Evolutionary conservation across 2,329 filamentous ascomycete genomes (phyloP).

Genomic region (Dactylellina parvicollis): DNA sequence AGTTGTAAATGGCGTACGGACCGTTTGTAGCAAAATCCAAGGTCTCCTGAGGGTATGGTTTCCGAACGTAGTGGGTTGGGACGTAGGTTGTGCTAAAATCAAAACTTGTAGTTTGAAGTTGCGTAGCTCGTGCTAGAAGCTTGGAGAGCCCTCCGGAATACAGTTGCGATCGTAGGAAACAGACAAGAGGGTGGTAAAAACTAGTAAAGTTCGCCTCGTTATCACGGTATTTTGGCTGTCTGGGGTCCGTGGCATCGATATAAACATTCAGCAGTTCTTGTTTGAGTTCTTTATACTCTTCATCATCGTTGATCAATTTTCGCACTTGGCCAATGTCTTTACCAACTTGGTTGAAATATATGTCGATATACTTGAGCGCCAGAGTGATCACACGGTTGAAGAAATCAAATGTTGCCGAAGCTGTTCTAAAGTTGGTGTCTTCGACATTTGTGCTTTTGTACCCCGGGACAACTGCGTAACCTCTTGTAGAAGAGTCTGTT

Average conservation of each 20-base stretch:
- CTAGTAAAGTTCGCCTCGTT: not conserved
- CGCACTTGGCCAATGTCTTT: not conserved
- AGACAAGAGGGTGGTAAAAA: slow-evolving; percentile 21
- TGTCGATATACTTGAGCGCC: not conserved
- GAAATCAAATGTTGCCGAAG: not conserved
- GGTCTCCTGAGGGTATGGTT: not conserved
- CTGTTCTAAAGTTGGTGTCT: not conserved
- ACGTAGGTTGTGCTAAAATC: not conserved
- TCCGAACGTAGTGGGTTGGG: not conserved
- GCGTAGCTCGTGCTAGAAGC: not conserved
- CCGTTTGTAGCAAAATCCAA: slow-evolving; percentile 10
- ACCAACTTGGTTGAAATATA: not conserved
- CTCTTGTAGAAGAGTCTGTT: not conserved
- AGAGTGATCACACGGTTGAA: slow-evolving; percentile 1
- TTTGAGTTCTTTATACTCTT: not conserved
- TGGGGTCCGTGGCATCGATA: no score
- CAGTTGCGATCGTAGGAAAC: not conserved
- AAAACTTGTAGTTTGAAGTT: slow-evolving; percentile 1
- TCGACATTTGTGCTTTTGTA: not conserved
- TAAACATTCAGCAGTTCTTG: not conserved
- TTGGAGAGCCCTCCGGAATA: not conserved
- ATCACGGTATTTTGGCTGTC: no score
- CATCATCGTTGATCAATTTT: not conserved
- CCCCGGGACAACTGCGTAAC: slow-evolving; percentile 2
- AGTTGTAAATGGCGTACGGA: slow-evolving; percentile 25